Base-by-base conservation (phyloP, 2,329 filamentous ascomycete species). In the Botrytis medusae region DNA sequence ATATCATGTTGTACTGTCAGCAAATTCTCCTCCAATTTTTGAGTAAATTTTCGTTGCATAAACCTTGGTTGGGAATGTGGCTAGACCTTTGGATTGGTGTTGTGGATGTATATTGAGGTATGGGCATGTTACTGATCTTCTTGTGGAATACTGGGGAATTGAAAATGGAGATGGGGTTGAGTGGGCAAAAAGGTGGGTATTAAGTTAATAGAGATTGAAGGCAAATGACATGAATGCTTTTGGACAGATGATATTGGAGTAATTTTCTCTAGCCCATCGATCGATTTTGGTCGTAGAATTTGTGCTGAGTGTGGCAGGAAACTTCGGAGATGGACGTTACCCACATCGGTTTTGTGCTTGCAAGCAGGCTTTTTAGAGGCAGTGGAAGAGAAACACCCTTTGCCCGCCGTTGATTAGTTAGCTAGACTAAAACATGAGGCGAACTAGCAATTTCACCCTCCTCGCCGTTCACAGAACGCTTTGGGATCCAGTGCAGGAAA, bases 91-190 rank as follows among this genome's bases (percentile, higher is more conserved):
- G 79, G n/a, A 72, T 77, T 10, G 75, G 79, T 80, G 72, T 80
- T 83, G 73, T 75, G 76, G 14, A 46, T 72, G 46, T 83, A 84
- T 5, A 14, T 54, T 77, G 57, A 82, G 80, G 20, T 79, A 84
- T 16, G 83, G 84, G 74, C 80, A 82, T 72, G 81, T 82, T 73
- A 83, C 83, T 2, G 83, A 84, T n/a, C 83, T 84, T 64, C 80
- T 85, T 61, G 82, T 83, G 20, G 78, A 76, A 62, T 83, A 84
- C 77, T 77, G 84, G 62, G 81, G 80, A 77, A 48, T 59, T 79
- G 79, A 37, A 74, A 76, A 61, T 83, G 81, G 78, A 77, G 79
- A 16, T 10, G 6, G 60, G 14, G 8, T n/a, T 25, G 3, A 20
- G 29, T 20, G 71, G 82, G 82, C 40, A 77, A 74, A 65, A 79